A percentile compares a stretch with the other conserved stretches of the same genome.
Evolutionary conservation across 1,284 basidiomycete genomes (phyloP).

Genomic region (Cryptococcus hybrid): DNA sequence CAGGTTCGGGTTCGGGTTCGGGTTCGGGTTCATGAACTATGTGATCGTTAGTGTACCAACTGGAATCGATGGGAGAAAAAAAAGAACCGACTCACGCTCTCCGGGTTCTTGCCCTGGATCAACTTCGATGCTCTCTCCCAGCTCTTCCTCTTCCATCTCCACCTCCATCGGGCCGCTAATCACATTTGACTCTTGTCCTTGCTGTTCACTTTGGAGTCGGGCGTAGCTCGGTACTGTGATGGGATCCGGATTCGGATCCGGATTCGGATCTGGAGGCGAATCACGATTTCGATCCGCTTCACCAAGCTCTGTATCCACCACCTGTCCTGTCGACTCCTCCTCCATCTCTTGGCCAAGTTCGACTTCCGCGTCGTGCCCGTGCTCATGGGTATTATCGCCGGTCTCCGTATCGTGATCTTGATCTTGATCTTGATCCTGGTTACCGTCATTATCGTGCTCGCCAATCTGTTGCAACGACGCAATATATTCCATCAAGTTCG

Average conservation of each 20-base stretch:
- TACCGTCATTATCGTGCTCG: conserved; percentile 3
- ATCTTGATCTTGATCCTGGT: not conserved
- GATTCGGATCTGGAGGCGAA: no score
- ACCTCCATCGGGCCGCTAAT: not conserved
- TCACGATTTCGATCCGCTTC: not conserved
- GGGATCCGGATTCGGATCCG: no score
- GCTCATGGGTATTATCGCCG: not conserved
- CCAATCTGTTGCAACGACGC: conserved; percentile 7
- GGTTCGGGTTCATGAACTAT: no score
- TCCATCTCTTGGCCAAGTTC: not conserved
- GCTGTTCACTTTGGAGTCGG: no score
- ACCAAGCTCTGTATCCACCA: not conserved
- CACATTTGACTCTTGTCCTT: no score
- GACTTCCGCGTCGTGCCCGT: not conserved
- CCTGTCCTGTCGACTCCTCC: not conserved
- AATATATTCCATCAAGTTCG: conserved; percentile 14
- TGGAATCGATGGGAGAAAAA: no score
- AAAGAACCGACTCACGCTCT: no score
- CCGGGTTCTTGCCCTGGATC: not conserved
- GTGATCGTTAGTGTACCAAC: no score
- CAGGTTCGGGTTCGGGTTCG: no score
- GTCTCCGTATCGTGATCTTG: conserved; percentile 1
- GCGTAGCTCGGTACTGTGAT: no score
- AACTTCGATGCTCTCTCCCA: not conserved
- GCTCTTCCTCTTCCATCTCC: not conserved